These are phyloP conservation scores for Heliamphora pulchella DNA, from an alignment of 179 eudicot genomes.

Conservation along the genomic window DNA sequence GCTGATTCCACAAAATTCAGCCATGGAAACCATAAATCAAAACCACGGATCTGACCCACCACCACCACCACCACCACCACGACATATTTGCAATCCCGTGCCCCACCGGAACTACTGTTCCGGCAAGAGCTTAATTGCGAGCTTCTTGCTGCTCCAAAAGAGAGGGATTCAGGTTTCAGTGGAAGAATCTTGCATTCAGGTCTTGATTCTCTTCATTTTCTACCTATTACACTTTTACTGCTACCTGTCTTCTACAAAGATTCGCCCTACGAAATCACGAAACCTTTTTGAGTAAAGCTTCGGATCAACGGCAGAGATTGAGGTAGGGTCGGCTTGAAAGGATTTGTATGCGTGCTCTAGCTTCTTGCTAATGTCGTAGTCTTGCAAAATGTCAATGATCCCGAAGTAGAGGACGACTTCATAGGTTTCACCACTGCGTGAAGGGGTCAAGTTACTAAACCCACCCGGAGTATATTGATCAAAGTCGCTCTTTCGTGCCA, in stretches of 20 bases:
- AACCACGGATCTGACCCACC: neutral
- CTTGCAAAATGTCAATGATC: conserved; percentile 85
- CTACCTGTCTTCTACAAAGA: conserved; percentile 67
- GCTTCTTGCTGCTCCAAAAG: neutral
- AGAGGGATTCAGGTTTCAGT: neutral
- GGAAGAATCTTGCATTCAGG: neutral
- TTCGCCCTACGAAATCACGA: conserved; percentile 71
- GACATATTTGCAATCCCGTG: neutral
- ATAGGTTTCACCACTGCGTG: conserved; percentile 51
- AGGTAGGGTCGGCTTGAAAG: conserved; percentile 74
- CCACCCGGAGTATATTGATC: conserved; percentile 65
- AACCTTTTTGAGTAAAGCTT: conserved; percentile 85
- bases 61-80: neutral
- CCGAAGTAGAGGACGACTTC: conserved; percentile 90
- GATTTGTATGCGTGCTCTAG: conserved; percentile 92
- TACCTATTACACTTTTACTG: neutral
- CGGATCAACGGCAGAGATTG: conserved; percentile 92
- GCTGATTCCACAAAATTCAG: conserved; percentile 43
- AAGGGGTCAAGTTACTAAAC: conserved; percentile 32
- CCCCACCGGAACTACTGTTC: neutral
- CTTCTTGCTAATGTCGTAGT: conserved; percentile 85
- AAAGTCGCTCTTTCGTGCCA: conserved; percentile 64
- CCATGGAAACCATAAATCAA: conserved; percentile 11
- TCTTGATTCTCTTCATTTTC: neutral
- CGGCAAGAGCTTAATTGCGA: neutral